Base-by-base conservation (phyloP, 208 protist genomes). In the Leishmania arabica region DNA sequence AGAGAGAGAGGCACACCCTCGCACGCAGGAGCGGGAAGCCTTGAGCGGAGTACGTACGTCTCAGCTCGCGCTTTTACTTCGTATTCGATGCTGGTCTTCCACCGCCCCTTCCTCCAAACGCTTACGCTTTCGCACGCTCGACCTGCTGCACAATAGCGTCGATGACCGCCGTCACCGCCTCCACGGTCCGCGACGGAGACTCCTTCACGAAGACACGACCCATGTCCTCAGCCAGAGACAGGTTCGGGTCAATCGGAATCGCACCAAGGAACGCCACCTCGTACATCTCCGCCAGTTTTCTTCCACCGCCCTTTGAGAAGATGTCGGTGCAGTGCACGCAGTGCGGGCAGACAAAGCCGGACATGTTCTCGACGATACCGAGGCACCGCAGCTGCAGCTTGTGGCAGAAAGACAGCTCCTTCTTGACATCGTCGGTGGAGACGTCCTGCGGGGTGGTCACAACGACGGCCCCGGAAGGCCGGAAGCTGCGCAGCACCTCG, bases 321-420 rank as follows among this genome's bases (percentile, higher is more conserved):
- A 98, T 94, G 79, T 95, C 89, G 5, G 92, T 97, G 85, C 93
- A 96, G 79, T 97, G 92, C 40, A 89, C 89, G 72, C 97, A 99
- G 86, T 98, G 93, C 1, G 97, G 97, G 86, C 97, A 99, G 49
- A 96, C 95, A 73, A 97, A 98, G 49, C 96, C 95, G 1, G 89
- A 95, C 97, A 99, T 99, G 85, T 99, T 99, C 86, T 99, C 95
- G 37, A 99, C 94, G 64, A 99, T 86, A 53, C 97, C 97, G 31
- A 98, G 88, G 74, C 97, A 95, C 6, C 92, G 92, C 54, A 98
- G 74, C n/a, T 84, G 86, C 42, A 97, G 80, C 74, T 94, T 95
- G 80, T 95, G 84, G 78, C 97, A 99, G 77, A 99, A 95, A 9
- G 91, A 97, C 0, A 98, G 87, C 78, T 98, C 95, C 84, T 98